Evolutionary conservation across 176 grass and related monocot genomes (phyloP), one percentile per base, ranked within the genome.

Genomic region (Juncus inflexus): DNA sequence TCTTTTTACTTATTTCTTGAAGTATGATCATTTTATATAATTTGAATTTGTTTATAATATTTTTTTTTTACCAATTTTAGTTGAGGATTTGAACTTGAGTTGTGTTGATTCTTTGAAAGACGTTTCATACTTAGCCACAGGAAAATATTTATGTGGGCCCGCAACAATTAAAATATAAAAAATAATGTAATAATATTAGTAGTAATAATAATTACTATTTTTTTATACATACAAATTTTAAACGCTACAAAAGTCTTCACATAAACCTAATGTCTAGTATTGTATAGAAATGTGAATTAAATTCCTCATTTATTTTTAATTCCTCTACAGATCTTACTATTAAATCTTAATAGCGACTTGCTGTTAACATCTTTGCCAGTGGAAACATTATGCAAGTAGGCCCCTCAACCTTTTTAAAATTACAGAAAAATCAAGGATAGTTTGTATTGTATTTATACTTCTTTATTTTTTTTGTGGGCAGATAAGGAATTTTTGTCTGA

Each of bases 361-460:
- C 66, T 91, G 87, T 47, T 87, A 97, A 70, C 92, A 97, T 97
- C 87, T 91, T 63, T 97, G 92, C 72, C 85, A 89, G 54, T 91
- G 92, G 92, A 91, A 89, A 55, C 82, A 86, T 68, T 97, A 97
- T 58, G 36, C 82, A 74, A 91, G 92, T 97, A 91, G 83, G 4
- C 6, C n/a, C 42, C 13, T 76, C 41, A 63, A 51, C 7, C 13
- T 55, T 41, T 60, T 60, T 40, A 42, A n/a, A 4, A 11, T 19
- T 42, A 42, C 28, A n/a, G n/a, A n/a, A n/a, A n/a, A n/a, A n/a
- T n/a, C n/a, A 40, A 42, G 37, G 13, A 72, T 40, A 63, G 66
- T 75, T n/a, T n/a, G n/a, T n/a, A n/a, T 78, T 78, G 1, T 69
- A 61, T 16, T 9, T 50, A 40, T 39, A 19, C 42, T 70, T 6